phyloP scores from a whole-genome alignment of 1,139 yeast species.

The Waltiozyma sp. region DNA sequence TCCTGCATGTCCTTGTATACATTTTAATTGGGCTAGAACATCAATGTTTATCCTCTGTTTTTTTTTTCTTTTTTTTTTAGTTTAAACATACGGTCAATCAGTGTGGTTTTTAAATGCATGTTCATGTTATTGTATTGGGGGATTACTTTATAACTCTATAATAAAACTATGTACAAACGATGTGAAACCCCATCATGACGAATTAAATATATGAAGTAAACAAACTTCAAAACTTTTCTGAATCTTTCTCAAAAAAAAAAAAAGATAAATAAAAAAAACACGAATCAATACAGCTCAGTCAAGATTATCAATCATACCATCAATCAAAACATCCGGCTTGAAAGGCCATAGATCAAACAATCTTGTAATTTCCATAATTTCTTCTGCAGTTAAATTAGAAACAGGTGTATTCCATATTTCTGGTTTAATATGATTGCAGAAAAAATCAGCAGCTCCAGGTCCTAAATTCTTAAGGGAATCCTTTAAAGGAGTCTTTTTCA shows the following conservation, averaged over 20 bases:
- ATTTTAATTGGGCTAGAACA: no score
- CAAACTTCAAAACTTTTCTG: background rate
- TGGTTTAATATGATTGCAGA: constrained; percentile 28
- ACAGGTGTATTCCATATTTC: constrained; percentile 35
- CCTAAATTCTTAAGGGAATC: constrained; percentile 51
- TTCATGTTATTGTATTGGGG: no score
- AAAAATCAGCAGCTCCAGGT: constrained; percentile 72
- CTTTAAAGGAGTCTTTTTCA: constrained; percentile 35
- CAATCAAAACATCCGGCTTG: constrained; percentile 45
- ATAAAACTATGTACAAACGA: background rate
- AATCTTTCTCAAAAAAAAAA: background rate
- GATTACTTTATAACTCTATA: background rate
- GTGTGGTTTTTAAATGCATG: no score
- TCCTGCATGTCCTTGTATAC: no score
- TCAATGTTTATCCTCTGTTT: no score
- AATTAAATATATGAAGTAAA: no score
- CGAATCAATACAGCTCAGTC: no score
- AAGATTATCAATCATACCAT: constrained; percentile 4
- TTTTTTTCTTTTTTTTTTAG: no score
- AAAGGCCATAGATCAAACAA: constrained; percentile 74
- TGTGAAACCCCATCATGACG: no score
- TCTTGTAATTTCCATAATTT: constrained; percentile 38
- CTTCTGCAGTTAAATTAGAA: constrained; percentile 40
- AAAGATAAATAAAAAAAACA: no score
- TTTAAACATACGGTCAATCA: no score